Conservation (phyloP, 306 rosid species). For the Luffa aegyptiaca region DNA sequence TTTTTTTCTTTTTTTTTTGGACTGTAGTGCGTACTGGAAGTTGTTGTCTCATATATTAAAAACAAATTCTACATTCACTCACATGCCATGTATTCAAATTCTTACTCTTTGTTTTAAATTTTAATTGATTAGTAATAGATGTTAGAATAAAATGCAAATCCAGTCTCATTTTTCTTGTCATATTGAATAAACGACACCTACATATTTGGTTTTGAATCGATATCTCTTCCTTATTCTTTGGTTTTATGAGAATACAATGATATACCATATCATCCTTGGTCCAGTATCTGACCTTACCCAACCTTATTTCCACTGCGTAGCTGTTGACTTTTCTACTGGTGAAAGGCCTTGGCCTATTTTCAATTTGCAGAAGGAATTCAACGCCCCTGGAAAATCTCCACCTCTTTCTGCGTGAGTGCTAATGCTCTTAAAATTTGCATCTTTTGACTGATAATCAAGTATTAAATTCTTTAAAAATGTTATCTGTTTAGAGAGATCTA, state of each 20-base stretch:
- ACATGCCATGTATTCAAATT: background rate
- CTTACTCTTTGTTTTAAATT: background rate
- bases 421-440: background rate
- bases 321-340: constrained; percentile 86
- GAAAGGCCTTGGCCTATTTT: constrained; percentile 86
- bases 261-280: background rate
- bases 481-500: constrained; percentile 67
- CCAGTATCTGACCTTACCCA: constrained; percentile 11
- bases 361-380: constrained; percentile 80
- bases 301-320: constrained; percentile 29
- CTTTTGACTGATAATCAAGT: constrained; percentile 7
- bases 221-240: background rate
- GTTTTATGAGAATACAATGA: background rate
- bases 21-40: background rate
- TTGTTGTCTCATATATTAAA: background rate
- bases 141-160: background rate
- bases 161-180: background rate
- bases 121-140: background rate
- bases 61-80: background rate
- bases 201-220: background rate
- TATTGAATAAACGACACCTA: background rate
- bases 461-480: constrained; percentile 17
- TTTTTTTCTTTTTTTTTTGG: too few relatives aligned
- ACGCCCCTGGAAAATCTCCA: constrained; percentile 85
- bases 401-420: constrained; percentile 49